A percentile compares a stretch with the other conserved stretches of the same genome.
Conservation (phyloP, 768 basidiomycete species). For the Candolleomyces eurysporus region DNA sequence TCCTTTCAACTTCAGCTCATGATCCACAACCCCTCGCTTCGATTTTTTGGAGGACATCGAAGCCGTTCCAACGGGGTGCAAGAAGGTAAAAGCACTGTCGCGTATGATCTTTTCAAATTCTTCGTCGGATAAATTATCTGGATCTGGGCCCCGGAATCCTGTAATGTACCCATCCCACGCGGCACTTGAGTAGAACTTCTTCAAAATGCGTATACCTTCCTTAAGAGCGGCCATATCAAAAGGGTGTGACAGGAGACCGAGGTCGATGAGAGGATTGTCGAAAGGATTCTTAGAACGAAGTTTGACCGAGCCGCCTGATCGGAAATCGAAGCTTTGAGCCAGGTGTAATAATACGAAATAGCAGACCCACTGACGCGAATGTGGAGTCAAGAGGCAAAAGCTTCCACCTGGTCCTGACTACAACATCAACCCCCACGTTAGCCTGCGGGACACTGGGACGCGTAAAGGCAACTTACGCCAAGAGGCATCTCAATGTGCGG, state of each 20-base stretch:
- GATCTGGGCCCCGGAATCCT: not conserved
- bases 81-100: slow-evolving; percentile 15
- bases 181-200: slow-evolving; percentile 6
- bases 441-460: too few species aligned
- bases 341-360: not conserved
- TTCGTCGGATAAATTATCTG: not conserved
- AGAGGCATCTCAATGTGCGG: slow-evolving; percentile 19
- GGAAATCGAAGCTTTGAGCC: not conserved
- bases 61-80: slow-evolving; percentile 32
- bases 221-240: slow-evolving; percentile 9
- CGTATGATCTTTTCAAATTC: slow-evolving; percentile 17
- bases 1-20: slow-evolving; percentile 35
- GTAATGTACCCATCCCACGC: slow-evolving; percentile 6
- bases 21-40: slow-evolving; percentile 32
- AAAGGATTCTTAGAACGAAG: slow-evolving; percentile 3
- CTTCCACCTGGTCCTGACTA: too few species aligned
- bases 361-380: not conserved
- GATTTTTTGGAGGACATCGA: slow-evolving; percentile 27
- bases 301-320: slow-evolving; percentile 8
- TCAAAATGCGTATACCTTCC: slow-evolving; percentile 12
- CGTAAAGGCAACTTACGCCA: slow-evolving; percentile 1
- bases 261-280: slow-evolving; percentile 5
- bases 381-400: not conserved
- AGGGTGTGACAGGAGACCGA: slow-evolving; percentile 5
- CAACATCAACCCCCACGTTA: not conserved